These are phyloP conservation scores for Neopestalotiopsis sp. DNA, from an alignment of 2,329 filamentous ascomycete genomes.

Conservation along the genomic window DNA sequence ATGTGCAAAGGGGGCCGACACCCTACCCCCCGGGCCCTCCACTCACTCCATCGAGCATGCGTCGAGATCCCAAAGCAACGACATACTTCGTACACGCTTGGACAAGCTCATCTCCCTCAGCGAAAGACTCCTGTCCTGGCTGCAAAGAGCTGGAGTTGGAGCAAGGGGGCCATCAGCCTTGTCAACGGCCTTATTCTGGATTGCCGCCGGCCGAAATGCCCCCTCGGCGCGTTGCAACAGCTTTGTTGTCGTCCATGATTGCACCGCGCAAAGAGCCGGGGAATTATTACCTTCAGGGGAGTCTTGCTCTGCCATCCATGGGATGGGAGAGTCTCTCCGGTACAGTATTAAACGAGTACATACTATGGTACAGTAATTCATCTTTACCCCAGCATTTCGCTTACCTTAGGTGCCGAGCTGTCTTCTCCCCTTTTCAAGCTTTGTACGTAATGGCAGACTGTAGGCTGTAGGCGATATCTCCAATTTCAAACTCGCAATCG, in stretches of 20 bases:
- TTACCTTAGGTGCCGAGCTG: background rate
- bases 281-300: background rate
- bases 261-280: background rate
- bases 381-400: background rate
- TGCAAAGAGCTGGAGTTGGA: background rate
- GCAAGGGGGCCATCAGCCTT: background rate
- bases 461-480: background rate
- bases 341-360: no score
- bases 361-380: no score
- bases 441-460: slow-evolving; percentile 7
- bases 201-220: background rate
- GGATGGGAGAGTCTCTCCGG: no score
- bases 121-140: background rate
- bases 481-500: background rate
- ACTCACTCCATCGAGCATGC: background rate
- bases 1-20: background rate
- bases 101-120: slow-evolving; percentile 6
- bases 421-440: background rate
- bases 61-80: background rate
- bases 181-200: background rate
- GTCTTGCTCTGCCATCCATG: background rate
- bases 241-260: background rate
- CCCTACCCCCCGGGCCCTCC: background rate
- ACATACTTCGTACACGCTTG: background rate
- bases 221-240: background rate